Evolutionary conservation across 176 grass and related monocot species (phyloP), one percentile per base, ranked within the genome.

Genomic region (Secale cereale): DNA sequence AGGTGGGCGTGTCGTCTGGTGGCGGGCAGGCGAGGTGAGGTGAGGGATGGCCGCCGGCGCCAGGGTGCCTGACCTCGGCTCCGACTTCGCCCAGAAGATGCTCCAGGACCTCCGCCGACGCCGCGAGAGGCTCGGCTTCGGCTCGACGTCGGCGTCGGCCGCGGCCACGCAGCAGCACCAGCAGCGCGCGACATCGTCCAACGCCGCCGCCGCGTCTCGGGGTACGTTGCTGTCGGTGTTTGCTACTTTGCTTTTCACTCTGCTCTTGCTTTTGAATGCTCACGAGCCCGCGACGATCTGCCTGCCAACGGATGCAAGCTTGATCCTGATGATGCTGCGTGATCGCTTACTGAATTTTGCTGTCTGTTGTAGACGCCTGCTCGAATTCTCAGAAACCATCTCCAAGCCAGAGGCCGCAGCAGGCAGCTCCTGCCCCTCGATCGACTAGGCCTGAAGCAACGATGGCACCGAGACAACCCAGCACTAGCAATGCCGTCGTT

Each of bases 11-110:
- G 23, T 16, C 16, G 63, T 79, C 5, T 25, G 31, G 62, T 77
- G n/a, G 23, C 63, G 71, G 43, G 32, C 25, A 32, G 74, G 20
- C 59, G 37, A 40, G 37, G 40, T 13, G 59, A 32, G 80, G 50
- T 63, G 65, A 35, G 80, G 54, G 15, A 92, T 94, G 93, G 88
- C 80, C 52, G 88, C 80, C 48, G 6, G 48, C 48, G 48, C 50
- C 75, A 90, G 29, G 87, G 88, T 78, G 57, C 86, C 87, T 56
- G 90, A 92, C 63, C 85, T 90, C 12, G 85, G 86, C 81, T 91
- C 97, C 3, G 97, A 99, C 83, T 99, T 99, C 45, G 69, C 97
- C 6, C 94, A 99, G 88, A 99, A 99, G 76, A 70, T 99, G 84
- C 80, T 99, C 65, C 88, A 81, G 63, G 97, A 99, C 88, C 90